Evolutionary conservation across 2,329 filamentous ascomycete species (phyloP).

Genomic region (Phaeophleospora eucalypticola): DNA sequence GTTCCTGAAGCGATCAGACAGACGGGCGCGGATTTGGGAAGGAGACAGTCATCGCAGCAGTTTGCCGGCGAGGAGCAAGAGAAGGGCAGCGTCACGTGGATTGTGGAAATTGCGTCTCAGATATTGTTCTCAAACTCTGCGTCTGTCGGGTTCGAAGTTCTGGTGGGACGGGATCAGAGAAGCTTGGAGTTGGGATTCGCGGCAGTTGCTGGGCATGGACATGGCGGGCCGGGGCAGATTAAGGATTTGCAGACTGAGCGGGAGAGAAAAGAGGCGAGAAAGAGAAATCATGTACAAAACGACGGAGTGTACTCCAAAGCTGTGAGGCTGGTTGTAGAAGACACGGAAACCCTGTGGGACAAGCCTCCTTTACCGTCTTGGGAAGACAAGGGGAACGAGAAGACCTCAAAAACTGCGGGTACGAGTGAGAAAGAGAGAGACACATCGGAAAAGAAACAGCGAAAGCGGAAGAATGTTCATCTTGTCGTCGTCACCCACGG

Average conservation of each 20-base stretch:
- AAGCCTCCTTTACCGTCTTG: conserved; percentile 75
- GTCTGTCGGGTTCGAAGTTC: conserved; percentile 79
- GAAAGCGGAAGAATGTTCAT: conserved; percentile 74
- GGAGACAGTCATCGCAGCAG: conserved; percentile 36
- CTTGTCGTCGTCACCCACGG: conserved; percentile 91
- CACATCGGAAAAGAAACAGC: conserved; percentile 30
- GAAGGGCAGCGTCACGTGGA: conserved; percentile 67
- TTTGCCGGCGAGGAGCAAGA: conserved; percentile 36
- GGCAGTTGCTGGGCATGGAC: conserved; percentile 50
- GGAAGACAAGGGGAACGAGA: conserved; percentile 34
- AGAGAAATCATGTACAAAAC: conserved; percentile 59
- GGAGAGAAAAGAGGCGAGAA: conserved; percentile 52
- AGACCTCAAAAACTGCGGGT: conserved; percentile 23
- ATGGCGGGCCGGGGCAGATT: conserved; percentile 63
- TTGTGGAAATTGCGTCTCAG: conserved; percentile 87
- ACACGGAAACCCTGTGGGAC: conserved; percentile 88
- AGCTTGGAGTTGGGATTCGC: conserved; percentile 66
- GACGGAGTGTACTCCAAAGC: conserved; percentile 83
- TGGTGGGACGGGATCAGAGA: conserved; percentile 80
- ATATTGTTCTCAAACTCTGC: conserved; percentile 90
- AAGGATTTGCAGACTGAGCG: conserved; percentile 61
- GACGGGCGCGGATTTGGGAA: conserved; percentile 46
- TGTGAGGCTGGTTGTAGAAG: conserved; percentile 73
- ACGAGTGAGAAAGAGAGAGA: conserved; percentile 12
- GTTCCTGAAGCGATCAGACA: conserved; percentile 76